Conservation (phyloP, 345 rosid genomes). For the Brassica cretica region DNA sequence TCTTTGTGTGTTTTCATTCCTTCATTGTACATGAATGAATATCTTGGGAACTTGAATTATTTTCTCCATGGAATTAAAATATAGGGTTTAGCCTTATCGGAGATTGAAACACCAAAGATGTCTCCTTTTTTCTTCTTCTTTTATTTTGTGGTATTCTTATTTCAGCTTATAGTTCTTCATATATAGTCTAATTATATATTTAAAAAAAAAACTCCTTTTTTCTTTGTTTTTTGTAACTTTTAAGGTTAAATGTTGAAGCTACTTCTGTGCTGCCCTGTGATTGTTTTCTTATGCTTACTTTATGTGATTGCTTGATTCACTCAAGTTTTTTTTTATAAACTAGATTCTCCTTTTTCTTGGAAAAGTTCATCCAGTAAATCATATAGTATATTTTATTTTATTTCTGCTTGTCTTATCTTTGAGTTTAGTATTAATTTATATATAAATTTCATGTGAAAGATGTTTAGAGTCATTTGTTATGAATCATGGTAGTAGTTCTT, state of each 20-base stretch:
- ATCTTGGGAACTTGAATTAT: background rate
- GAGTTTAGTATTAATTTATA: slow-evolving; percentile 17
- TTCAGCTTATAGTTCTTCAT: background rate
- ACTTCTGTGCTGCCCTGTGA: slow-evolving; percentile 18
- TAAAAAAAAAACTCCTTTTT: background rate
- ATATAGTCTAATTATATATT: background rate
- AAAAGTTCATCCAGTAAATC: slow-evolving; percentile 32
- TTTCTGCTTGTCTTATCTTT: slow-evolving; percentile 21
- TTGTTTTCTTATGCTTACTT: slow-evolving; percentile 27
- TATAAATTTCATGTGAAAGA: background rate
- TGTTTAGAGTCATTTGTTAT: background rate
- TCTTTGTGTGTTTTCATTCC: background rate
- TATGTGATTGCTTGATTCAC: slow-evolving; percentile 20
- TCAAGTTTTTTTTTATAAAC: slow-evolving; percentile 11
- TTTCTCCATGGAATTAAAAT: background rate
- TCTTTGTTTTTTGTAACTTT: slow-evolving; percentile 18
- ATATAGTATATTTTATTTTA: slow-evolving; percentile 18
- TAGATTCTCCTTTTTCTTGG: slow-evolving; percentile 20
- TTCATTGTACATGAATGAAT: background rate
- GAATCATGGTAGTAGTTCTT: slow-evolving; percentile 29
- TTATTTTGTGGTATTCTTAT: background rate
- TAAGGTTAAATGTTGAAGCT: slow-evolving; percentile 29
- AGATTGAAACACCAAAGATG: background rate
- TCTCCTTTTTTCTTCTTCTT: background rate
- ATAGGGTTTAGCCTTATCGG: background rate